Percentiles rank a stretch among this genome's conserved stretches.
phyloP scores from a whole-genome alignment of 2,329 filamentous ascomycete genomes.

The Aureobasidium sp. region DNA sequence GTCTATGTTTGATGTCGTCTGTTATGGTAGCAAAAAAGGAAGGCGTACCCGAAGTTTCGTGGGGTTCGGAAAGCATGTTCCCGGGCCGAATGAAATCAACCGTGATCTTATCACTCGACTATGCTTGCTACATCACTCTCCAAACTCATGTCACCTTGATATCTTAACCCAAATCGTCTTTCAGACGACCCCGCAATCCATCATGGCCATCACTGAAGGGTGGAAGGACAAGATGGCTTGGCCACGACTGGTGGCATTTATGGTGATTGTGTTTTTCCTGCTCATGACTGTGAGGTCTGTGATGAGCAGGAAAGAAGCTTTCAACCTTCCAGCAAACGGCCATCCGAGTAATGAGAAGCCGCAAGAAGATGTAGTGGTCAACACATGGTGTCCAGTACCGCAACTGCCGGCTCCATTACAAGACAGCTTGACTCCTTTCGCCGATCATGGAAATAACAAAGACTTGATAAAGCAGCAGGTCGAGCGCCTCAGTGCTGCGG shows the following conservation, averaged over 20 bases:
- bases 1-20: not conserved
- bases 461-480: conserved; percentile 17
- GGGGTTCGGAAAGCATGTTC: not conserved
- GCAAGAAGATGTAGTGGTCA: not conserved
- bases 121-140: not conserved
- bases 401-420: not conserved
- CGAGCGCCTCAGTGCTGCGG: conserved; percentile 35
- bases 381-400: conserved; percentile 9
- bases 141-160: not conserved
- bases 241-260: conserved; percentile 2
- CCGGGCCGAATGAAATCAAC: not conserved
- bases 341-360: not conserved
- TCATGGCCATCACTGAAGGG: not conserved
- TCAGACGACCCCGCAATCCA: too few species aligned
- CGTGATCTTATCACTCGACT: not conserved
- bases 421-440: not conserved
- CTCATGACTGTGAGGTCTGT: not conserved
- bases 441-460: not conserved
- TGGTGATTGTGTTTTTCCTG: conserved; percentile 8
- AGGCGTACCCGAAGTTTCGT: not conserved
- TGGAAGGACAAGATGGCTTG: conserved; percentile 12
- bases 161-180: not conserved
- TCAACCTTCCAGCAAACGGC: not conserved
- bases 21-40: not conserved
- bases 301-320: not conserved